Conservation (phyloP, 768 basidiomycete species). For the Amanita muscaria region DNA sequence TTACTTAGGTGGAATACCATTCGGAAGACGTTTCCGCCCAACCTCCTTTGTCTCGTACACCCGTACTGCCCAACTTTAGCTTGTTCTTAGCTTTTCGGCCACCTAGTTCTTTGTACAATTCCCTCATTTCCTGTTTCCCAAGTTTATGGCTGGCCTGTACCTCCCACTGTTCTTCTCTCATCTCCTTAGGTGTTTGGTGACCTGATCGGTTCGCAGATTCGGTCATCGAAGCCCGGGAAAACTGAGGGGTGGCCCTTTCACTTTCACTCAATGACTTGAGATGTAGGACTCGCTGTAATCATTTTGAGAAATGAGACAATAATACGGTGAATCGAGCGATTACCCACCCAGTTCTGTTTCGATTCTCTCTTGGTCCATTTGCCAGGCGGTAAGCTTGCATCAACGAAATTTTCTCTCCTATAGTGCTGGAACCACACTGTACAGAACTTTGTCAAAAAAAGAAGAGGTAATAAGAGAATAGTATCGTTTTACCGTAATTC, state of each 20-base stretch:
- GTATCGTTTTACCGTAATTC: constrained; percentile 65
- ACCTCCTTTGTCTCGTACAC: constrained; percentile 70
- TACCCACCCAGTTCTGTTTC: constrained; percentile 81
- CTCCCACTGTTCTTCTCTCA: constrained; percentile 75
- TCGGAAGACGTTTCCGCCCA: constrained; percentile 39
- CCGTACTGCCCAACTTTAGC: constrained; percentile 58
- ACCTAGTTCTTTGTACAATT: constrained; percentile 84
- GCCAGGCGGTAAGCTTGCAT: constrained; percentile 65
- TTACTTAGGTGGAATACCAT: no score
- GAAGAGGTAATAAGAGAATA: neutral
- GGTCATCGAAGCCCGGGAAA: constrained; percentile 37
- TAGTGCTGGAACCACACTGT: constrained; percentile 94
- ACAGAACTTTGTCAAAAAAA: neutral
- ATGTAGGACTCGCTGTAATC: constrained; percentile 44
- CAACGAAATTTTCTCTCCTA: constrained; percentile 79
- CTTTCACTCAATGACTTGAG: constrained; percentile 33
- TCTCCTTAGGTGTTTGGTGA: constrained; percentile 69
- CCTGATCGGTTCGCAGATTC: constrained; percentile 49
- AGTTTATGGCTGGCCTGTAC: constrained; percentile 46
- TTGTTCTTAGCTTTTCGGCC: constrained; percentile 76
- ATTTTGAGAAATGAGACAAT: constrained; percentile 6
- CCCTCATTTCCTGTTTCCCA: constrained; percentile 79
- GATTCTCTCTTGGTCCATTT: constrained; percentile 93
- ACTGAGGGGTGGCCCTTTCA: constrained; percentile 27
- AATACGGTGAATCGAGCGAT: neutral